phyloP scores from a whole-genome alignment of 2,329 filamentous ascomycete species.

The Botryotinia calthae region DNA sequence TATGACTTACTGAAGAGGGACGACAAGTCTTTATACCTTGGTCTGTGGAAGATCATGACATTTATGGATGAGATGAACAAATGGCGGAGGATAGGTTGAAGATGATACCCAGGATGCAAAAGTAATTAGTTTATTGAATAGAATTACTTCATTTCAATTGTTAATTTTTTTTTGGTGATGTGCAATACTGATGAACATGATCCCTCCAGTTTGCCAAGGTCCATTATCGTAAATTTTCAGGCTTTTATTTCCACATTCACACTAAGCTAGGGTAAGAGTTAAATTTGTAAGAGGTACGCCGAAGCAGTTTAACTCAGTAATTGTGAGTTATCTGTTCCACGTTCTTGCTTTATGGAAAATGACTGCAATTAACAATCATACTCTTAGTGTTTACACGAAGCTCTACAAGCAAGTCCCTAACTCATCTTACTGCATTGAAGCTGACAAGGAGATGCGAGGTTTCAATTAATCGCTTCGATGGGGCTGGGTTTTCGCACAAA shows the following conservation, averaged over 20 bases:
- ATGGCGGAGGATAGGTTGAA: not conserved
- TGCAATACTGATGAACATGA: not conserved
- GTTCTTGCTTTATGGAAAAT: not conserved
- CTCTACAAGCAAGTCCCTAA: not conserved
- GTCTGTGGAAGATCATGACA: not conserved
- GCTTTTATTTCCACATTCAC: not conserved
- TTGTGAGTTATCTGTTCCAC: not conserved
- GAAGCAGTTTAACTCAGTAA: not conserved
- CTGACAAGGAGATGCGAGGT: not conserved
- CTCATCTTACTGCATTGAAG: not conserved
- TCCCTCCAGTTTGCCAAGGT: not conserved
- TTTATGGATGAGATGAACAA: not conserved
- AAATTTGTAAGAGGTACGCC: not conserved
- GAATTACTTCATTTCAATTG: not conserved
- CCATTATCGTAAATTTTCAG: not conserved
- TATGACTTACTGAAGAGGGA: not conserved
- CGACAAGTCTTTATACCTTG: not conserved
- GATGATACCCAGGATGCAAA: slow-evolving; percentile 7
- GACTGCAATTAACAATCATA: not conserved
- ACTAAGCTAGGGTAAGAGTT: not conserved
- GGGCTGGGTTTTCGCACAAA: not conserved
- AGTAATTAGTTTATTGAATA: not conserved
- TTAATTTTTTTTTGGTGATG: too few species aligned
- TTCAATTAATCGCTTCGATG: not conserved
- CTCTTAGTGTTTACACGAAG: not conserved